phyloP scores from a whole-genome alignment of 768 basidiomycete species.

The Leccinum uliginosum region DNA sequence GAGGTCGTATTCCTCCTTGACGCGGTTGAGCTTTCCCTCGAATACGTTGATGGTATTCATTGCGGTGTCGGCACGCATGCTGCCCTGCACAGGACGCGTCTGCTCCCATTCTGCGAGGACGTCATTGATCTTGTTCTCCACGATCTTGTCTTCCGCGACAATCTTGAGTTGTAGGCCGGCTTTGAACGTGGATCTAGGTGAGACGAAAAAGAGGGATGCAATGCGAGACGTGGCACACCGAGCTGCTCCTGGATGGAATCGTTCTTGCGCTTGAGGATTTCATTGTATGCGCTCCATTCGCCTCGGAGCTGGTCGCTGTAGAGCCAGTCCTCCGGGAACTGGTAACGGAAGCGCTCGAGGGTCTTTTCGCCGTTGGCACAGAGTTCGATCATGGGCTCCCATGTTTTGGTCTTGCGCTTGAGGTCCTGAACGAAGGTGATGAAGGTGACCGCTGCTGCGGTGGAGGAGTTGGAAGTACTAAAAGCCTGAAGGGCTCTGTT shows the following conservation, averaged over 20 bases:
- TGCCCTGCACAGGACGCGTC: conserved; percentile 94
- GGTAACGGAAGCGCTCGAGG: conserved; percentile 92
- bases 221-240: conserved; percentile 46
- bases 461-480: conserved; percentile 82
- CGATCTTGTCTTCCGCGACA: conserved; percentile 98
- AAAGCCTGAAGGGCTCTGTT: conserved; percentile 46
- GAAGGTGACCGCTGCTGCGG: conserved; percentile 96
- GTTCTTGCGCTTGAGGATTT: conserved; percentile 96
- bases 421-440: conserved; percentile 99
- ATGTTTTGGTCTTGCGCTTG: conserved; percentile 94
- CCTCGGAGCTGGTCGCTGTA: conserved; percentile 96
- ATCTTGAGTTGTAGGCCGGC: conserved; percentile 99
- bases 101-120: conserved; percentile 91
- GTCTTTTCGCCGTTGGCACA: conserved; percentile 96
- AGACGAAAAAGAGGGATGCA: background rate
- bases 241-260: conserved; percentile 98
- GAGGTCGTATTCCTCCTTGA: conserved; percentile 93
- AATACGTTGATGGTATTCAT: conserved; percentile 96
- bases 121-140: conserved; percentile 93
- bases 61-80: conserved; percentile 92
- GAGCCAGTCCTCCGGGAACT: conserved; percentile 96
- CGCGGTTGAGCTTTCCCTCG: conserved; percentile 82
- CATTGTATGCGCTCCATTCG: conserved; percentile 98
- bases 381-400: conserved; percentile 94
- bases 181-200: conserved; percentile 27